phyloP scores from a whole-genome alignment of 2,329 filamentous ascomycete genomes.

The Diaporthe humulicola region DNA sequence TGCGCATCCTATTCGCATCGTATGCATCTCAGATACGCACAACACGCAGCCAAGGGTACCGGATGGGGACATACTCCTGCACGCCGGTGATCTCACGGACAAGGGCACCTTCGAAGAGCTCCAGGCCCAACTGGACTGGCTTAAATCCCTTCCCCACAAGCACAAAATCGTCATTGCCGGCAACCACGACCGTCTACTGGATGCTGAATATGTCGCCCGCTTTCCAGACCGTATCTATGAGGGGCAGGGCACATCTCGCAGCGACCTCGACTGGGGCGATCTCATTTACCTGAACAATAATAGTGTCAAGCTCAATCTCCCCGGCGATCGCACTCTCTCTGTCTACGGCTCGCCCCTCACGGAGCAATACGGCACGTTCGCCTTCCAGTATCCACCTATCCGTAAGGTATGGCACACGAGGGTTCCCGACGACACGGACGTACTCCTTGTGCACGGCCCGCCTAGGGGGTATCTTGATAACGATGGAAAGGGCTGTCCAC shows the following conservation, averaged over 20 bases:
- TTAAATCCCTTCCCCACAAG: slow-evolving; percentile 45
- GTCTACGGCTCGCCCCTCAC: slow-evolving; percentile 29
- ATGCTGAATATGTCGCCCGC: background rate
- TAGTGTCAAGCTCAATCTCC: background rate
- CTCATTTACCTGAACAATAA: slow-evolving; percentile 22
- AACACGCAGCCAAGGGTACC: slow-evolving; percentile 48
- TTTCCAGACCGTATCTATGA: slow-evolving; percentile 15
- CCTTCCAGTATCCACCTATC: slow-evolving; percentile 29
- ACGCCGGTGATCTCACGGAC: slow-evolving; percentile 53
- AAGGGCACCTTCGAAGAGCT: slow-evolving; percentile 50
- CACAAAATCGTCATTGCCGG: slow-evolving; percentile 51
- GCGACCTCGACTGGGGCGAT: slow-evolving; percentile 26
- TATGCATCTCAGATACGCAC: slow-evolving; percentile 55
- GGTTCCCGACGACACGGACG: slow-evolving; percentile 21
- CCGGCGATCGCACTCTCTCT: background rate
- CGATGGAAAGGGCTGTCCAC: slow-evolving; percentile 8
- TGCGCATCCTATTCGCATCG: slow-evolving; percentile 45
- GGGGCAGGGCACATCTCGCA: background rate
- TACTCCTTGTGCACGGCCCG: slow-evolving; percentile 25
- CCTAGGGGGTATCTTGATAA: slow-evolving; percentile 23
- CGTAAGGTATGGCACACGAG: background rate
- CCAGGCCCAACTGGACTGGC: slow-evolving; percentile 48
- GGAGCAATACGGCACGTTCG: slow-evolving; percentile 29
- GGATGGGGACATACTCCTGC: slow-evolving; percentile 52
- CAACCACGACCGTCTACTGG: slow-evolving; percentile 48